Base-by-base conservation (phyloP, 257 asterid genomes). In the Rehmannia glutinosa region DNA sequence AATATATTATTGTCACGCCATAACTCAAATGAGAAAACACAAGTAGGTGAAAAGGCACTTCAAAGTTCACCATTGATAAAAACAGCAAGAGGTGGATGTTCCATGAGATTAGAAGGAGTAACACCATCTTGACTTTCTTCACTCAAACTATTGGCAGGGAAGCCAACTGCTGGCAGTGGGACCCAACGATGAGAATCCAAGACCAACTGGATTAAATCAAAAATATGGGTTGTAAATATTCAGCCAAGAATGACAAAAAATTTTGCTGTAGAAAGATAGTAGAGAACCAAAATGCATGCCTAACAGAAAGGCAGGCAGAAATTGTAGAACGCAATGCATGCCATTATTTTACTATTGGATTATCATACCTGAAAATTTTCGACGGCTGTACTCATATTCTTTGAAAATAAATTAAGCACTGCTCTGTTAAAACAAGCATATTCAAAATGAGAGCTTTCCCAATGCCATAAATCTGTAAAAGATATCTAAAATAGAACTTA, bases 1-100 rank as follows among this genome's bases (percentile, higher is more conserved):
- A 55, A 24, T n/a, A n/a, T n/a, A 53, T 36, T 20, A 1, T 2
- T 35, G 20, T 42, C n/a, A 20, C 6, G 25, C 17, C 36, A 50
- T 17, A 9, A 51, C 47, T 47, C 24, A 47, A 15, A 30, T 33
- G 23, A 49, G 33, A 5, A 7, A 17, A 27, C 47, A 45, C 47
- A 45, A 53, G 71, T 13, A 52, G 65, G 36, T 55, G n/a, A 24
- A 52, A 51, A n/a, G 0, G 61, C 1, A 38, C 36, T 39, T 41
- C 54, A 19, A 73, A 72, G 42, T 70, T 66, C 60, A 92, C 97
- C 97, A 73, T 92, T 89, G 59, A 89, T 69, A 36, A 92, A 92
- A 72, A 92, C 93, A 33, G 97, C 99, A 69, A 94, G 90, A 71
- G 99, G 97, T 45, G 97, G 96, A 79, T 94, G 97, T 79, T 94